phyloP scores from a whole-genome alignment of 2,329 filamentous ascomycete species.

The Paecilomyces niveus region DNA sequence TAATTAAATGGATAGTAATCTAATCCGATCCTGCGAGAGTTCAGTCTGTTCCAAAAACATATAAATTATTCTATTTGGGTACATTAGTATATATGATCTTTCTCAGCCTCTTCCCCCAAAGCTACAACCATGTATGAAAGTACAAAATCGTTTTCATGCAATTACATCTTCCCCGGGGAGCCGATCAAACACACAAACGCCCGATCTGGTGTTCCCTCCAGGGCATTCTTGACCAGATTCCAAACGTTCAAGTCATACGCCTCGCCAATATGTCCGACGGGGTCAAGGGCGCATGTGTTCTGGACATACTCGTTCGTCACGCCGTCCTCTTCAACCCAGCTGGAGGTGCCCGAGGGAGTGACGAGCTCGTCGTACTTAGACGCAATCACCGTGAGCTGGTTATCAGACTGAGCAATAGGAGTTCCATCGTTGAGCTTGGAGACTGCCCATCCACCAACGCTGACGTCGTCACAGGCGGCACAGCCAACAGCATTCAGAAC shows the following conservation, averaged over 20 bases:
- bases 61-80: not conserved
- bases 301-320: slow-evolving; percentile 27
- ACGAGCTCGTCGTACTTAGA: slow-evolving; percentile 28
- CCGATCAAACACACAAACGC: slow-evolving; percentile 17
- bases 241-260: slow-evolving; percentile 33
- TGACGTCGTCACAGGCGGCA: slow-evolving; percentile 26
- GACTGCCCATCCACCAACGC: slow-evolving; percentile 20
- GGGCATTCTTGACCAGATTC: slow-evolving; percentile 31
- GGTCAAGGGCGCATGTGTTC: slow-evolving; percentile 23
- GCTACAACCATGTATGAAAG: not conserved
- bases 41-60: not conserved
- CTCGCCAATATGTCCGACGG: slow-evolving; percentile 31
- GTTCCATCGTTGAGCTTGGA: slow-evolving; percentile 23
- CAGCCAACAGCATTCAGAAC: slow-evolving; percentile 23
- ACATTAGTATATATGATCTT: not conserved
- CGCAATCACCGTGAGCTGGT: slow-evolving; percentile 26
- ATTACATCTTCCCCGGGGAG: not conserved
- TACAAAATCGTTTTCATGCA: not conserved
- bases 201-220: slow-evolving; percentile 20
- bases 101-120: not conserved
- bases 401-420: slow-evolving; percentile 27
- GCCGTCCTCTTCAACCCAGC: slow-evolving; percentile 23
- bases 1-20: not conserved
- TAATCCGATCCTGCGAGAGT: not conserved
- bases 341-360: slow-evolving; percentile 21